Percentiles rank a stretch among this genome's conserved stretches.
Conservation (phyloP, 1,139 yeast genomes). For the Yamadazyma epiphylla region DNA sequence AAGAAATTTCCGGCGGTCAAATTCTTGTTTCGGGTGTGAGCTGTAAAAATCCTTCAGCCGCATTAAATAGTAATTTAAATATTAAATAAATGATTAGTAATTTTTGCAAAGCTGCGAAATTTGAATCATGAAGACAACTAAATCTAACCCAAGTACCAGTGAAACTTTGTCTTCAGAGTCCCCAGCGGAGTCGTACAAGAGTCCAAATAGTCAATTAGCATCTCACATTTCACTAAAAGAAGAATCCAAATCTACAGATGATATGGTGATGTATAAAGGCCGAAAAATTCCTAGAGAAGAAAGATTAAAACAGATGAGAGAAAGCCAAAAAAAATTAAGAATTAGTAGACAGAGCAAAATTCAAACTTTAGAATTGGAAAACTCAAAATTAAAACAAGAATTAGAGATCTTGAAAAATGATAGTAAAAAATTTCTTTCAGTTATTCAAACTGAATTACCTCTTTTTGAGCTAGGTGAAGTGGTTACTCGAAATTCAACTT, state of each 20-base stretch:
- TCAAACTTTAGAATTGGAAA: conserved; percentile 1
- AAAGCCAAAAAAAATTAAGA: conserved; percentile 6
- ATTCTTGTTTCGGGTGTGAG: conserved; percentile 13
- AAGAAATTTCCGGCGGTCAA: conserved; percentile 20
- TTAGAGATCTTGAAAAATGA: conserved; percentile 3
- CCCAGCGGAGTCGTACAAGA: no score
- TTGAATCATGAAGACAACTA: not conserved
- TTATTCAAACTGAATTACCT: conserved; percentile 3
- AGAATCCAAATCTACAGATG: conserved; percentile 3
- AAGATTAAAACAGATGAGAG: conserved; percentile 7
- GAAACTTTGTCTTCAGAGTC: no score
- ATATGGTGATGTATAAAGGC: conserved; percentile 6
- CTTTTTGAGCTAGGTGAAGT: conserved; percentile 4
- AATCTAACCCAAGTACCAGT: no score
- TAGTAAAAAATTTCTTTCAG: conserved; percentile 3
- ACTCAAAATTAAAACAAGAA: conserved; percentile 3
- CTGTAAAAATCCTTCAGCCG: no score
- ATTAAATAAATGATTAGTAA: no score
- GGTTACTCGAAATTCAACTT: conserved; percentile 4
- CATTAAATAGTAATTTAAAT: no score
- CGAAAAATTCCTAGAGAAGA: conserved; percentile 6
- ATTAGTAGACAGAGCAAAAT: conserved; percentile 3
- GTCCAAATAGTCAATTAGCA: not conserved
- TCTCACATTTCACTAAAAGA: conserved; percentile 1
- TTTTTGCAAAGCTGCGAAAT: no score